These are phyloP conservation scores for Rhodotorula toruloides DNA, from an alignment of 768 basidiomycete species.

Conservation along the genomic window DNA sequence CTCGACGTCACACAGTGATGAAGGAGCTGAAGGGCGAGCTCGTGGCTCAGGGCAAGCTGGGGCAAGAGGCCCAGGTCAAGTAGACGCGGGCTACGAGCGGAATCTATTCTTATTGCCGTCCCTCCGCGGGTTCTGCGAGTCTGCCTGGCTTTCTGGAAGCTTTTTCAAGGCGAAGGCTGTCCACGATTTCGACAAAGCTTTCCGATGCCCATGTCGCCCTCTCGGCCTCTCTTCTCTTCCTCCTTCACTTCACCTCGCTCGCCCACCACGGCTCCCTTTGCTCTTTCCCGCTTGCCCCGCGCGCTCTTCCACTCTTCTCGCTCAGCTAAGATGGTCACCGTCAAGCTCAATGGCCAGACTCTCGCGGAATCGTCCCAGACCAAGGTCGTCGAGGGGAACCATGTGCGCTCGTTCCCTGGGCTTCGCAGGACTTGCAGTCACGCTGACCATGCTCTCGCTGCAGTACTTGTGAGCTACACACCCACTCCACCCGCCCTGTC, in stretches of 20 bases:
- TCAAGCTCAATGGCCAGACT: slow-evolving; percentile 52
- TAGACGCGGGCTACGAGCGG: too few species aligned
- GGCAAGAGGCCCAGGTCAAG: slow-evolving; percentile 10
- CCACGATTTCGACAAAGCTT: too few species aligned
- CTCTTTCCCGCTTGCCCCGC: background rate
- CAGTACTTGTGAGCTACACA: slow-evolving; percentile 12
- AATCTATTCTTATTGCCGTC: too few species aligned
- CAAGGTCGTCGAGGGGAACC: slow-evolving; percentile 49
- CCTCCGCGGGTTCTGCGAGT: too few species aligned
- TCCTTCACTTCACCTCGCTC: background rate
- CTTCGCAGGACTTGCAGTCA: background rate
- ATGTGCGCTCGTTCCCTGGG: background rate
- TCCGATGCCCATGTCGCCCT: too few species aligned
- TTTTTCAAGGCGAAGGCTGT: too few species aligned
- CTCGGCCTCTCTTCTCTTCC: background rate
- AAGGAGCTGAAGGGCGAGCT: slow-evolving; percentile 49
- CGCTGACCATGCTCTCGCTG: rapidly evolving
- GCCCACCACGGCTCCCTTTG: background rate
- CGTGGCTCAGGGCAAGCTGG: slow-evolving; percentile 45
- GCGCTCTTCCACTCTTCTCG: background rate
- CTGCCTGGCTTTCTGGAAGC: too few species aligned
- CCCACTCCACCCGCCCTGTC: rapidly evolving
- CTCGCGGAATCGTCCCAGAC: slow-evolving; percentile 61
- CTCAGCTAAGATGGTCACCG: slow-evolving; percentile 51
- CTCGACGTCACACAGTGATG: slow-evolving; percentile 47